These are phyloP conservation scores for Aegilops tauschii DNA, from an alignment of 176 grass and related monocot species.

Conservation along the genomic window DNA sequence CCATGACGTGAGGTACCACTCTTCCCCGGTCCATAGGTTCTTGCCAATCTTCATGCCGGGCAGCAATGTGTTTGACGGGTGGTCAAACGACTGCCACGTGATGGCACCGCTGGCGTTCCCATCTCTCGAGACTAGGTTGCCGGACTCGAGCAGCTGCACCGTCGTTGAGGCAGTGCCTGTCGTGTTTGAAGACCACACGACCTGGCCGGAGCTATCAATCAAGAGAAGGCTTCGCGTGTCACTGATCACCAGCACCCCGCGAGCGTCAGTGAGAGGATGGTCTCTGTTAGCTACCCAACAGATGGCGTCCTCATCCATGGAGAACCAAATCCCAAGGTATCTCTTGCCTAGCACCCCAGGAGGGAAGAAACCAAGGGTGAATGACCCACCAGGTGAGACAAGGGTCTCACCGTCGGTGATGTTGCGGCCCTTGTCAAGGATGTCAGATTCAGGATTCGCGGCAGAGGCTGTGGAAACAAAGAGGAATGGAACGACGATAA, in stretches of 20 bases:
- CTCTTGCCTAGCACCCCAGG: not conserved
- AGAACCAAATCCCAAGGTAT: constrained; percentile 47
- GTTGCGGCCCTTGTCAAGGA: not conserved
- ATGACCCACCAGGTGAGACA: constrained; percentile 20
- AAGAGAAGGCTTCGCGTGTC: not conserved
- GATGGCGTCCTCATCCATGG: not conserved
- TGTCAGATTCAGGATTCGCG: not conserved
- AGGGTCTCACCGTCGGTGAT: constrained; percentile 29
- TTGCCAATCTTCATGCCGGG: constrained; percentile 17
- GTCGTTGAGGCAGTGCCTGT: fast-evolving
- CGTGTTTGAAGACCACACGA: constrained; percentile 17
- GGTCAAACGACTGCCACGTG: constrained; percentile 12
- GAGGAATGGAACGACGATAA: not conserved
- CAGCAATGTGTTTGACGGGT: not conserved
- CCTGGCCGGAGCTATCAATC: not conserved
- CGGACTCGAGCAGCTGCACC: not conserved
- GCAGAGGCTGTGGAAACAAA: not conserved
- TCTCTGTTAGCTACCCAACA: constrained; percentile 61
- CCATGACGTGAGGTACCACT: constrained; percentile 31
- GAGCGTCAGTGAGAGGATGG: constrained; percentile 1
- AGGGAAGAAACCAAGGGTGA: constrained; percentile 47
- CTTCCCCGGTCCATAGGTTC: constrained; percentile 18
- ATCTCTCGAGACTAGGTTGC: constrained; percentile 4
- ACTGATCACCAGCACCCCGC: constrained; percentile 10
- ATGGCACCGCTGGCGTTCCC: not conserved